Base-by-base conservation (phyloP, 257 asterid species). In the Rauvolfia tetraphylla region DNA sequence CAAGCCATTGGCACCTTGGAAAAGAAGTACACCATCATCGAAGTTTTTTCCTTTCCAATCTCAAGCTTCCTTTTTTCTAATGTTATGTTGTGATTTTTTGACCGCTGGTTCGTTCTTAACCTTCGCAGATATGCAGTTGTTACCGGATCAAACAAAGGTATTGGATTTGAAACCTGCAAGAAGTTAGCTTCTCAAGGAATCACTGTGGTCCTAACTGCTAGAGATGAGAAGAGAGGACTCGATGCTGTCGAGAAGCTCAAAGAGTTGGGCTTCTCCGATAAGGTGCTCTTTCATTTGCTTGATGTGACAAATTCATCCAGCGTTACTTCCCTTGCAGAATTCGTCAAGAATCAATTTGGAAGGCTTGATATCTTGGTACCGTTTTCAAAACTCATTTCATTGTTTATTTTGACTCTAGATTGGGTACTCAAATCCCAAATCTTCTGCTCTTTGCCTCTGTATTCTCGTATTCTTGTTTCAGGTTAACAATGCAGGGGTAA, bases 311-410 rank as follows among this genome's bases (percentile, higher is more conserved):
- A 86, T 79, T 68, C 72, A 27, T 56, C 76, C 6, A 86, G 83
- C 68, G 63, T 83, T 73, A 79, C 68, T 78, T 57, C 83, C 3
- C 84, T 89, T 31, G 84, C 80, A 53, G 68, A 81, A 34, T 88
- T 86, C 67, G 51, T 89, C 79, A 67, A 82, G 56, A 53, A 77
- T n/a, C 79, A 68, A 15, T 87, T 85, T 65, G 87, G 87, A 39
- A 87, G 77, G 41, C 88, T 88, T 20, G 95, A 88, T 81, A 86
- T 88, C 71, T 79, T 88, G 89, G 92, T 88, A 87, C 59, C 20
- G 20, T 18, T 17, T 53, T 3, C 7, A 22, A 53, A 53, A 4
- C n/a, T 53, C 59, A 22, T 18, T 53, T 53, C 59, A 18, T 53
- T 0, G 7, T 22, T 53, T 27, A 20, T 5, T 3, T 53, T 53